phyloP scores from a whole-genome alignment of 495 filamentous ascomycete genomes.

The Talaromyces borbonicus region DNA sequence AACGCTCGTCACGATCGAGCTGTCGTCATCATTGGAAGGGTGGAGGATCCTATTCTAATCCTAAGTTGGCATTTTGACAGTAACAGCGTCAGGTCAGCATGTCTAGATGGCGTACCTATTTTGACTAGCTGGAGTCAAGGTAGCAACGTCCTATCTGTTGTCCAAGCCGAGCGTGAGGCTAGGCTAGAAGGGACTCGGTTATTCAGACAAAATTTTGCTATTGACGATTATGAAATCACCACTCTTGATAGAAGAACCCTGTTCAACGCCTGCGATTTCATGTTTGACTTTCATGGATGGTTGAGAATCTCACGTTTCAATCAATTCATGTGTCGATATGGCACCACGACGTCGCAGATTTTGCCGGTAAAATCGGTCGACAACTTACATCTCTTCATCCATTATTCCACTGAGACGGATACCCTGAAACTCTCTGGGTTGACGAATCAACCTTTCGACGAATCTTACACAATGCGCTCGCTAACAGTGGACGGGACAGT shows the following conservation, averaged over 20 bases:
- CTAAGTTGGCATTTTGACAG: constrained; percentile 1
- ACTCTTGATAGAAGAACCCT: not conserved
- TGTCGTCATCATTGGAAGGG: not conserved
- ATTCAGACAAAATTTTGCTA: not conserved
- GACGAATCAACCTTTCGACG: no score
- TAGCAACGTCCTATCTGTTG: not conserved
- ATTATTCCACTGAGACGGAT: not conserved
- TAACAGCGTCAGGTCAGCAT: not conserved
- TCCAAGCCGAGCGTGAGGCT: not conserved
- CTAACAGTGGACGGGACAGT: not conserved
- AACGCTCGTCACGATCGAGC: not conserved
- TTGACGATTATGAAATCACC: not conserved
- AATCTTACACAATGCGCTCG: no score
- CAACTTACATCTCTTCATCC: not conserved
- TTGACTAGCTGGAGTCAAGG: not conserved
- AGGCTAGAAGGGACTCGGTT: not conserved
- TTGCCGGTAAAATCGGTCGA: not conserved
- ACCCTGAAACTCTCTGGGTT: not conserved
- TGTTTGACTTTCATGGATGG: not conserved
- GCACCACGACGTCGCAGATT: not conserved
- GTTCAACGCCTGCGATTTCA: not conserved
- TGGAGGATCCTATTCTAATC: not conserved
- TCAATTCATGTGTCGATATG: not conserved
- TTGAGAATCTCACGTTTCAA: not conserved
- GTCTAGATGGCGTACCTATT: not conserved